These are phyloP conservation scores for Sequoiadendron giganteum DNA, from an alignment of 75 land plant species.

Conservation along the genomic window DNA sequence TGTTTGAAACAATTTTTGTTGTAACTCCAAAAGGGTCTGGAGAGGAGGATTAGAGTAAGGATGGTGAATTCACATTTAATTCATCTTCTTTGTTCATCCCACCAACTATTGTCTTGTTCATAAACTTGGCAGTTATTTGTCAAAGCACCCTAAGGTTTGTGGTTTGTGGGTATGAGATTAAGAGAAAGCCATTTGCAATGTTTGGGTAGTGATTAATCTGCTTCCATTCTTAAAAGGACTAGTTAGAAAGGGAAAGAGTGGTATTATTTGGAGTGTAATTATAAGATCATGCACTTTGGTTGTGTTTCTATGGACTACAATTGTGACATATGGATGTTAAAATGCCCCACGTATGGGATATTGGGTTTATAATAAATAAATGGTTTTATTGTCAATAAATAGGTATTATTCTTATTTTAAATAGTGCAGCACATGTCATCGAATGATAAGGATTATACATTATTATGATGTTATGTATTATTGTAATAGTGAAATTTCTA, in stretches of 20 bases:
- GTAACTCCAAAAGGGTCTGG: slow-evolving; percentile 7
- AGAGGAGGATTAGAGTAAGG: background rate
- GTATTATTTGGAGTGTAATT: slow-evolving; percentile 19
- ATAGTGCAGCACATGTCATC: too few relatives aligned
- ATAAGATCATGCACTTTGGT: background rate
- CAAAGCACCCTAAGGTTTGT: background rate
- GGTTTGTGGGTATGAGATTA: background rate
- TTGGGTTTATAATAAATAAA: too few relatives aligned
- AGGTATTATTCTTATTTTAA: too few relatives aligned
- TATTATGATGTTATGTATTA: too few relatives aligned
- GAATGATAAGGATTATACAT: too few relatives aligned
- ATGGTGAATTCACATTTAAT: background rate
- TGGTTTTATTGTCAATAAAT: too few relatives aligned
- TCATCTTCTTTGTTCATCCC: background rate
- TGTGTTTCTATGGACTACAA: background rate
- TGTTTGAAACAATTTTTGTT: background rate
- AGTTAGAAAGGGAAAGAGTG: slow-evolving; percentile 28
- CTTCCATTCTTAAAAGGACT: slow-evolving; percentile 38
- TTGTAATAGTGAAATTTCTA: too few relatives aligned
- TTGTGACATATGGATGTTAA: background rate
- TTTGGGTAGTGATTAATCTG: slow-evolving; percentile 28
- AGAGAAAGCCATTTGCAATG: slow-evolving; percentile 9
- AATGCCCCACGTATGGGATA: too few relatives aligned
- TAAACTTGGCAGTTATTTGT: slow-evolving; percentile 1
- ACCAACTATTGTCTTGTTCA: background rate